Percentiles rank a stretch among this genome's conserved stretches.
These are phyloP conservation scores for Neurospora tetraspora DNA, from an alignment of 495 filamentous ascomycete genomes.

Conservation along the genomic window DNA sequence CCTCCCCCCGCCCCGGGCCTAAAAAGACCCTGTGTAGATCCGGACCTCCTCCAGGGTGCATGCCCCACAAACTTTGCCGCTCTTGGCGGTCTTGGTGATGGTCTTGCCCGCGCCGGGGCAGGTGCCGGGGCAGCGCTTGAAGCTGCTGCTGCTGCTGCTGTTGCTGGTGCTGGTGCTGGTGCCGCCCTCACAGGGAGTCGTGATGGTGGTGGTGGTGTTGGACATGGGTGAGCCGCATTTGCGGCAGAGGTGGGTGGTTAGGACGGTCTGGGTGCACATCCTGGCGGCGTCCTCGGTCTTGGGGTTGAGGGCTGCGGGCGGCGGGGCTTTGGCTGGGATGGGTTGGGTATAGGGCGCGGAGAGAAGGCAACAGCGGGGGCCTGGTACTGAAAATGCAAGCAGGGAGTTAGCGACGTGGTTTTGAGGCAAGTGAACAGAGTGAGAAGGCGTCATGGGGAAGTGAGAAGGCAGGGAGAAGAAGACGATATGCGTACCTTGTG, in stretches of 20 bases:
- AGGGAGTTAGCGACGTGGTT: neutral
- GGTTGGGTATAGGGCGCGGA: neutral
- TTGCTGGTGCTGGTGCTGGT: neutral
- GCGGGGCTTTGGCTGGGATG: neutral
- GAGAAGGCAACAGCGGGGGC: neutral
- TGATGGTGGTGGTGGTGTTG: neutral
- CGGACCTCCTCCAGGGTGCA: neutral
- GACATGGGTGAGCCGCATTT: neutral
- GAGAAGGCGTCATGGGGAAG: neutral
- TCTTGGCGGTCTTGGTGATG: neutral
- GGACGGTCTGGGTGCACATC: neutral
- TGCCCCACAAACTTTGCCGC: neutral
- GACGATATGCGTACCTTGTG: neutral
- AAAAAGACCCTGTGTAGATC: neutral
- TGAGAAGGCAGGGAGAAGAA: neutral
- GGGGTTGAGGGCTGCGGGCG: neutral
- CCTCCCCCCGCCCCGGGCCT: neutral
- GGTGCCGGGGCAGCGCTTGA: neutral
- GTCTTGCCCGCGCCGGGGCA: neutral
- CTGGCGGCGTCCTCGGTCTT: neutral
- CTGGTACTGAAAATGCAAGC: neutral
- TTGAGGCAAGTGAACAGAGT: neutral
- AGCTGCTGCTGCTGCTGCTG: neutral
- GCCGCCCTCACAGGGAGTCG: neutral
- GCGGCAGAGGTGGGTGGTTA: neutral